phyloP scores from a whole-genome alignment of 2,329 filamentous ascomycete genomes.

The Penicillium aurantiogriseum region DNA sequence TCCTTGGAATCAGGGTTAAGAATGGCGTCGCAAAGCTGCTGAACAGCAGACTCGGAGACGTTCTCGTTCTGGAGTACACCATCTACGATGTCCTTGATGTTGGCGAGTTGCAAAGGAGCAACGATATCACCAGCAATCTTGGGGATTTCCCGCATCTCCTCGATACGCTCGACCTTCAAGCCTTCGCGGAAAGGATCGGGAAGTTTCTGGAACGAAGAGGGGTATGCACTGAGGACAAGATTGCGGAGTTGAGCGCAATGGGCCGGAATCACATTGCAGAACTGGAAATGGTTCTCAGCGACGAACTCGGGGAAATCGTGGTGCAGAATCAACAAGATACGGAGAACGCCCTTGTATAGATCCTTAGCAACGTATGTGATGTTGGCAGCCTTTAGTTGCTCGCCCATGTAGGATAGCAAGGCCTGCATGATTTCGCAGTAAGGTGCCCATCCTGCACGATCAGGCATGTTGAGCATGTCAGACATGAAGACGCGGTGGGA shows the following conservation, averaged over 20 bases:
- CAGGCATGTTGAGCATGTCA: conserved; percentile 66
- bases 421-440: conserved; percentile 73
- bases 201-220: conserved; percentile 66
- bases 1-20: conserved; percentile 58
- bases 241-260: conserved; percentile 88
- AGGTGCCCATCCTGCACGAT: conserved; percentile 70
- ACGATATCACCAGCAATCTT: conserved; percentile 63
- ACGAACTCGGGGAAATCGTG: conserved; percentile 96
- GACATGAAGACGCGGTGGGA: conserved; percentile 85
- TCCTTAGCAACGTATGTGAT: conserved; percentile 71
- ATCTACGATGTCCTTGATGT: conserved; percentile 56
- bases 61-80: conserved; percentile 55
- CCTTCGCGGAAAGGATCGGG: conserved; percentile 71
- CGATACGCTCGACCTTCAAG: conserved; percentile 72
- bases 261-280: conserved; percentile 77
- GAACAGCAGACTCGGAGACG: conserved; percentile 66
- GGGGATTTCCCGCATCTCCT: conserved; percentile 70
- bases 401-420: conserved; percentile 71
- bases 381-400: conserved; percentile 72
- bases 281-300: conserved; percentile 77
- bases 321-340: conserved; percentile 79
- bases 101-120: conserved; percentile 46
- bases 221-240: conserved; percentile 78
- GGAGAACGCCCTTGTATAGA: conserved; percentile 78
- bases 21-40: conserved; percentile 72